A percentile compares a stretch with the other conserved stretches of the same genome.
These are phyloP conservation scores for Coniochaeta sp. DNA, from an alignment of 2,329 filamentous ascomycete species.

Conservation along the genomic window DNA sequence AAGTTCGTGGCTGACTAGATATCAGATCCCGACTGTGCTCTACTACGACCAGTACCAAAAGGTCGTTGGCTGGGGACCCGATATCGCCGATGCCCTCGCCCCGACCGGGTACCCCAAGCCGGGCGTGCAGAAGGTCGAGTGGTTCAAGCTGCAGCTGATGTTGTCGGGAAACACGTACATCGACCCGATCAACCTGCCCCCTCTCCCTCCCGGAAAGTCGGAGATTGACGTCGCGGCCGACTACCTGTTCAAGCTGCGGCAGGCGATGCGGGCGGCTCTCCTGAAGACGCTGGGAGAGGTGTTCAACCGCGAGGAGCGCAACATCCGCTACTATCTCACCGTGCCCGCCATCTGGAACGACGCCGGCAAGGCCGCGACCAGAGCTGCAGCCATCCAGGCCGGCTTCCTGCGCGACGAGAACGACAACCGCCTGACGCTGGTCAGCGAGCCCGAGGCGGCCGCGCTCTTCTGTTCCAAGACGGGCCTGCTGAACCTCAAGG, in stretches of 20 bases:
- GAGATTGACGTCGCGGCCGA: conserved; percentile 99
- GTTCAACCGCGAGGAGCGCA: conserved; percentile 95
- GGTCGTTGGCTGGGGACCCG: conserved; percentile 98
- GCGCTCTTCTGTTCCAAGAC: conserved; percentile 98
- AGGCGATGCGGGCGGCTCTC: conserved; percentile 91
- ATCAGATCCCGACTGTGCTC: conserved; percentile 92
- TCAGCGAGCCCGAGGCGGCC: conserved; percentile 94
- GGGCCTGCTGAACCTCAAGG: conserved; percentile 88
- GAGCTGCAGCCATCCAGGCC: conserved; percentile 92
- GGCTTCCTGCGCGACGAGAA: conserved; percentile 96
- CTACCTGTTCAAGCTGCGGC: conserved; percentile 95
- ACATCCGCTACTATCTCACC: conserved; percentile 95
- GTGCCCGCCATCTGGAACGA: conserved; percentile 99
- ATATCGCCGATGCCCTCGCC: conserved; percentile 93
- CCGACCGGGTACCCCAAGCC: conserved; percentile 97
- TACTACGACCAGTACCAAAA: conserved; percentile 99
- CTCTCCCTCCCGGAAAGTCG: conserved; percentile 93
- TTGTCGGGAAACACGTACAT: conserved; percentile 98
- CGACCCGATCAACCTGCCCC: conserved; percentile 96
- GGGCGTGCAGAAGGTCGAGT: conserved; percentile 97
- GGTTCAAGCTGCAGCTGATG: conserved; percentile 99
- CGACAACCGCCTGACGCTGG: conserved; percentile 88
- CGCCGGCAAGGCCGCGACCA: conserved; percentile 92
- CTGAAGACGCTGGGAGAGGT: conserved; percentile 97
- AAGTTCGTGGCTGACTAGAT: neutral